phyloP scores from a whole-genome alignment of 495 filamentous ascomycete species.

The Penicillium longicatenatum region DNA sequence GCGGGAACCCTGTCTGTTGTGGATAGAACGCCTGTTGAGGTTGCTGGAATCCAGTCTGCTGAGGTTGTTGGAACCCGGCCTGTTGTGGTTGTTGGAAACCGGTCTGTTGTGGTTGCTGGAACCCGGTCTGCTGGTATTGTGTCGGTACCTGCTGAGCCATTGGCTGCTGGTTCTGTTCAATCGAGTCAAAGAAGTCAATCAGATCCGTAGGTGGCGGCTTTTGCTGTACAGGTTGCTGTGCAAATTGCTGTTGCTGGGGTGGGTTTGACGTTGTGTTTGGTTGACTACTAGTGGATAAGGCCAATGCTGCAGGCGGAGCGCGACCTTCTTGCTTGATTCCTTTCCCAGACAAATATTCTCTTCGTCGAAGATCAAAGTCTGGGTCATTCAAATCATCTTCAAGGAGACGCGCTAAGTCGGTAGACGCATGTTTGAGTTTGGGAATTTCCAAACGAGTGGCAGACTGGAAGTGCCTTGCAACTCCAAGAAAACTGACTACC shows the following conservation, averaged over 20 bases:
- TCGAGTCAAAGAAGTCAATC: constrained; percentile 98
- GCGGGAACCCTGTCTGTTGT: constrained; percentile 37
- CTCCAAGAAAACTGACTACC: constrained; percentile 86
- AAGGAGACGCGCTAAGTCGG: constrained; percentile 81
- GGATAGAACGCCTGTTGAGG: constrained; percentile 14
- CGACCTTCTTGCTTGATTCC: constrained; percentile 53
- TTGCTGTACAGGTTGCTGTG: constrained; percentile 23
- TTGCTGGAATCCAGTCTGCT: constrained; percentile 36
- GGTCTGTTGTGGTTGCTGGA: constrained; percentile 44
- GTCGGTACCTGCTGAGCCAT: constrained; percentile 48
- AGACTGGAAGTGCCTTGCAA: constrained; percentile 85
- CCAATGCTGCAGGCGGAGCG: constrained; percentile 21
- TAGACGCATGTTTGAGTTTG: constrained; percentile 95
- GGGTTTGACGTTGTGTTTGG: constrained; percentile 24
- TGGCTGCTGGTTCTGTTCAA: constrained; percentile 85
- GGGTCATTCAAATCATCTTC: constrained; percentile 96
- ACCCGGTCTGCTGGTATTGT: constrained; percentile 54
- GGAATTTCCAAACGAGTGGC: constrained; percentile 92
- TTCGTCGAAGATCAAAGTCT: constrained; percentile 91
- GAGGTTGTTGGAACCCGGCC: constrained; percentile 49
- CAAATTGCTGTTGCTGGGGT: constrained; percentile 10
- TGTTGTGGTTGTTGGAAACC: constrained; percentile 38
- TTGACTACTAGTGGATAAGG: constrained; percentile 25
- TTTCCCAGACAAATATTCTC: constrained; percentile 85
- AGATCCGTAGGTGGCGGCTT: constrained; percentile 74